phyloP scores from a whole-genome alignment of 2,329 filamentous ascomycete genomes.

The Fusarium sp. region DNA sequence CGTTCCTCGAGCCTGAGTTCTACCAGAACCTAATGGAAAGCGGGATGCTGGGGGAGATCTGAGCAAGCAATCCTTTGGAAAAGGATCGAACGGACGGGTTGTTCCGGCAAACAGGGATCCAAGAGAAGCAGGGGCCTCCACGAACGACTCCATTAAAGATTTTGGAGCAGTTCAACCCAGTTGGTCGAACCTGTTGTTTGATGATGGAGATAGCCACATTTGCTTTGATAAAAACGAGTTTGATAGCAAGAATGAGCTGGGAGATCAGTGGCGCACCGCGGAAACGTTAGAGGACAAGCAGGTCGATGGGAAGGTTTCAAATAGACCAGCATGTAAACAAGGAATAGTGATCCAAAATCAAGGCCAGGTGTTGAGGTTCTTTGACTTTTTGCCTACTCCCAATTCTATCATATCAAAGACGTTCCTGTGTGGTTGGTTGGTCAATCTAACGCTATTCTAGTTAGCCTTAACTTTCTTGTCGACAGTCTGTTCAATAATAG shows the following conservation, averaged over 20 bases:
- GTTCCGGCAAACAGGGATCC: constrained; percentile 13
- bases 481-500: constrained; percentile 4
- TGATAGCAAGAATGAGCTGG: constrained; percentile 32
- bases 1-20: constrained; percentile 95
- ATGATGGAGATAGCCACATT: constrained; percentile 36
- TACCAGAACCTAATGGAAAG: constrained; percentile 90
- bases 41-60: constrained; percentile 78
- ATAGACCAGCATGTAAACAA: constrained; percentile 29
- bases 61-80: constrained; percentile 16
- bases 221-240: constrained; percentile 37
- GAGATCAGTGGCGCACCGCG: constrained; percentile 22
- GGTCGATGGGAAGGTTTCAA: constrained; percentile 23
- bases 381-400: constrained; percentile 10
- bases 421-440: not conserved
- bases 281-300: constrained; percentile 14
- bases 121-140: constrained; percentile 25
- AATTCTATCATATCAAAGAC: constrained; percentile 20
- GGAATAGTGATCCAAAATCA: constrained; percentile 32
- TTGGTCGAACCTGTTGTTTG: constrained; percentile 28
- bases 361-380: constrained; percentile 16
- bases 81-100: constrained; percentile 9
- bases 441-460: not conserved
- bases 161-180: constrained; percentile 26
- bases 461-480: constrained; percentile 10
- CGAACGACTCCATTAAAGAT: constrained; percentile 21